Evolutionary conservation across 768 basidiomycete genomes (phyloP), one percentile per base, ranked within the genome.

Genomic region (Leccinum aurantiacum): DNA sequence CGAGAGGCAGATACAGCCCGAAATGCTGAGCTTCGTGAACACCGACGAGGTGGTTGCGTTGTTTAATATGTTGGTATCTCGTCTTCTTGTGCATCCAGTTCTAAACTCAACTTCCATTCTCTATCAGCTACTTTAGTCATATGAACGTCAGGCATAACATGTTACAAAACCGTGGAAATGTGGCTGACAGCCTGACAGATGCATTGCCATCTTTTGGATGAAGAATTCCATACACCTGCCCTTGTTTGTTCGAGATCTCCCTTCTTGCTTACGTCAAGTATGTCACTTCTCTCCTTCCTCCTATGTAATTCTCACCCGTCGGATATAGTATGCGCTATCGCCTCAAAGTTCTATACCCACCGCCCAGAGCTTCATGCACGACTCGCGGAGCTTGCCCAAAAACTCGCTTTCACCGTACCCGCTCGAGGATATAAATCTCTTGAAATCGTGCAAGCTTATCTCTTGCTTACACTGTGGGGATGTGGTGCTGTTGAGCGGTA

Each of bases 401-500:
- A 91, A 66, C 84, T 98, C 19, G 91, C 95, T 0, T 98, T 95
- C 74, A 85, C 80, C 61, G 90, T 93, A 14, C 91, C 92, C 19
- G 91, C 90, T 15, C 81, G 82, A 62, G 93, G 93, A 0, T 94
- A 92, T 79, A 96, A 96, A 74, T 90, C 88, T n/a, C 84, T 94
- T 48, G 93, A 95, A 76, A 93, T 96, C 61, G 92, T 95, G 4
- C 95, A 99, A 70, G 96, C 94, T 0, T 99, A 97, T 73, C 77
- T 98, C 19, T 79, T 99, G 9, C 85, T 98, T 55, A 81, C 89
- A 2, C 75, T 93, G 14, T 98, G 93, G 89, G 93, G 95, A 6
- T 89, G 93, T 65, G 95, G 95, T 22, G 95, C 95, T 4, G 94
- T 95, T 22, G 95, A 98, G 73, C 85, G 95, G 8, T 99, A 93